Conservation (phyloP, 208 protist genomes). For the Zelonia costaricensis region DNA sequence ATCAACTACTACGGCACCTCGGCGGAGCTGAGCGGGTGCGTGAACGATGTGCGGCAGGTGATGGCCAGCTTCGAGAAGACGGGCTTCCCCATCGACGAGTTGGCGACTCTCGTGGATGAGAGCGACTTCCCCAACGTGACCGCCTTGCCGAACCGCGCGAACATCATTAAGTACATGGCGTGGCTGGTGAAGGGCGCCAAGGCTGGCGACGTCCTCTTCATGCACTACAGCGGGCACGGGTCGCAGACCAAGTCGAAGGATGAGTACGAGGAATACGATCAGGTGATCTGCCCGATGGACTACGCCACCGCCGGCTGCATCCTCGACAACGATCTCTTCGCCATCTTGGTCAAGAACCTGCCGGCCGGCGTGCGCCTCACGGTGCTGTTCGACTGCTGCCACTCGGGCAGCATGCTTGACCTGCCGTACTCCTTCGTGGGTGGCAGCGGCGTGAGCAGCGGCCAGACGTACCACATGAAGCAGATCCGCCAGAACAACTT, state of each 20-base stretch:
- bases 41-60: slow-evolving; percentile 70
- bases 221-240: slow-evolving; percentile 87
- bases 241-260: slow-evolving; percentile 54
- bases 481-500: slow-evolving; percentile 66
- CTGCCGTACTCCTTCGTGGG: slow-evolving; percentile 71
- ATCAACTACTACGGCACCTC: slow-evolving; percentile 80
- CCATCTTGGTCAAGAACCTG: slow-evolving; percentile 44
- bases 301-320: slow-evolving; percentile 56
- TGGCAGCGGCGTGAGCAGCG: slow-evolving; percentile 18
- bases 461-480: slow-evolving; percentile 52
- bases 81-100: slow-evolving; percentile 46
- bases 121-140: slow-evolving; percentile 40
- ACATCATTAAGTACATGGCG: slow-evolving; percentile 76
- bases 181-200: slow-evolving; percentile 68
- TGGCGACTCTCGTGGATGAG: slow-evolving; percentile 76
- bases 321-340: slow-evolving; percentile 77
- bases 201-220: slow-evolving; percentile 78
- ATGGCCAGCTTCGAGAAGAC: slow-evolving; percentile 62
- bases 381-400: slow-evolving; percentile 90
- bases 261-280: slow-evolving; percentile 71
- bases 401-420: slow-evolving; percentile 84
- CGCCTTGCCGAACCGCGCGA: slow-evolving; percentile 48
- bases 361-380: slow-evolving; percentile 66
- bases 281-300: slow-evolving; percentile 73
- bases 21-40: slow-evolving; percentile 63